These are phyloP conservation scores for Colletotrichum tamarilloi DNA, from an alignment of 2,329 filamentous ascomycete species.

Conservation along the genomic window DNA sequence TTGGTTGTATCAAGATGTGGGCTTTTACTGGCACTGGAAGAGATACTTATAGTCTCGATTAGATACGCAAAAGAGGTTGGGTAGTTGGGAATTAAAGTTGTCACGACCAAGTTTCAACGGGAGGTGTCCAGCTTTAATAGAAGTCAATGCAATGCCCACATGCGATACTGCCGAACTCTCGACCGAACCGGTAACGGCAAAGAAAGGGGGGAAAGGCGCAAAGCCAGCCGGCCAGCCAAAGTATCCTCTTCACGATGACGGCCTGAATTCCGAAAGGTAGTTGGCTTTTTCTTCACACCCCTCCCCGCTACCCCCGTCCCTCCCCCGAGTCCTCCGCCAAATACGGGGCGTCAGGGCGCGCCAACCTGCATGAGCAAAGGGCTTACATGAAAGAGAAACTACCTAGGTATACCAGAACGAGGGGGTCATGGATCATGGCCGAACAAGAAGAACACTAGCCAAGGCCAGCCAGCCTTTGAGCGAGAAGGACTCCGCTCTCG, in stretches of 20 bases:
- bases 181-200: slow-evolving; percentile 24
- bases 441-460: background rate
- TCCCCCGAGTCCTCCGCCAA: slow-evolving; percentile 9
- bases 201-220: background rate
- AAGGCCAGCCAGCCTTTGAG: background rate
- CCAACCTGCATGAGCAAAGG: slow-evolving; percentile 20
- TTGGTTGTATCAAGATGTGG: slow-evolving; percentile 5
- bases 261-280: background rate
- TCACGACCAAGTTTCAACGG: slow-evolving; percentile 27
- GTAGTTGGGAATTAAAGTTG: background rate
- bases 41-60: background rate
- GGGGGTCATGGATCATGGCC: background rate
- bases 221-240: slow-evolving; percentile 5
- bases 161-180: slow-evolving; percentile 24
- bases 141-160: slow-evolving; percentile 32
- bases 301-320: background rate
- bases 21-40: background rate
- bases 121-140: slow-evolving; percentile 29
- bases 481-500: slow-evolving; percentile 15
- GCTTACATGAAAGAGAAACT: background rate
- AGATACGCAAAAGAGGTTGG: background rate
- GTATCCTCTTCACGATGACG: slow-evolving; percentile 25
- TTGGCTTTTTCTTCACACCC: slow-evolving; percentile 3
- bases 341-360: slow-evolving; percentile 27
- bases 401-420: too few species aligned